Conservation (phyloP, 1,139 yeast species). For the Suhomyces yuchorum region DNA sequence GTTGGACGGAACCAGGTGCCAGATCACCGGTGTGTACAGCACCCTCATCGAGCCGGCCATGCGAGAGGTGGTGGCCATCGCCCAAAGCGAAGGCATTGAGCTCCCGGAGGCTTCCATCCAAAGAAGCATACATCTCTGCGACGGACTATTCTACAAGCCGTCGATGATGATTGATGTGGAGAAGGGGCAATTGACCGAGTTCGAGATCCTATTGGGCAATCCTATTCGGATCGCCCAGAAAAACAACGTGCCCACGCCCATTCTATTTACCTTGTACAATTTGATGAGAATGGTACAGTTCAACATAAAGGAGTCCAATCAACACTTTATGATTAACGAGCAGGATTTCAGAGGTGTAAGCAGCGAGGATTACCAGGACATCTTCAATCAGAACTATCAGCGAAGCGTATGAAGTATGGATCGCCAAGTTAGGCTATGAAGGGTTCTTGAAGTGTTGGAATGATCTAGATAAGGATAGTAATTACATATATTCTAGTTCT, state of each 20-base stretch:
- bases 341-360: slow-evolving; percentile 28
- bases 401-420: background rate
- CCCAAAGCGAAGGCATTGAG: slow-evolving; percentile 61
- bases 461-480: too few relatives aligned
- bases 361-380: slow-evolving; percentile 26
- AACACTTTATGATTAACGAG: slow-evolving; percentile 38
- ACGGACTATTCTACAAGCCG: slow-evolving; percentile 66
- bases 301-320: slow-evolving; percentile 56
- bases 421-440: too few relatives aligned
- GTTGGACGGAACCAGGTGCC: slow-evolving; percentile 59
- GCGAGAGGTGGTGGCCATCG: slow-evolving; percentile 63
- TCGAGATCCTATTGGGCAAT: slow-evolving; percentile 72
- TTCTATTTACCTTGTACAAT: slow-evolving; percentile 55
- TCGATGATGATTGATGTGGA: slow-evolving; percentile 73
- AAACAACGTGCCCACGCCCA: slow-evolving; percentile 60
- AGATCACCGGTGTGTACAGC: slow-evolving; percentile 54
- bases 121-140: slow-evolving; percentile 57
- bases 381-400: background rate
- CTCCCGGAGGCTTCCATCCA: slow-evolving; percentile 49
- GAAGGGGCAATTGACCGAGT: slow-evolving; percentile 69
- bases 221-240: slow-evolving; percentile 62
- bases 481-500: background rate
- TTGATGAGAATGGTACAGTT: slow-evolving; percentile 62
- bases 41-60: slow-evolving; percentile 60
- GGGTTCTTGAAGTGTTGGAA: too few relatives aligned